Conservation (phyloP, 148 eudicot species). For the Rheum nobile region DNA sequence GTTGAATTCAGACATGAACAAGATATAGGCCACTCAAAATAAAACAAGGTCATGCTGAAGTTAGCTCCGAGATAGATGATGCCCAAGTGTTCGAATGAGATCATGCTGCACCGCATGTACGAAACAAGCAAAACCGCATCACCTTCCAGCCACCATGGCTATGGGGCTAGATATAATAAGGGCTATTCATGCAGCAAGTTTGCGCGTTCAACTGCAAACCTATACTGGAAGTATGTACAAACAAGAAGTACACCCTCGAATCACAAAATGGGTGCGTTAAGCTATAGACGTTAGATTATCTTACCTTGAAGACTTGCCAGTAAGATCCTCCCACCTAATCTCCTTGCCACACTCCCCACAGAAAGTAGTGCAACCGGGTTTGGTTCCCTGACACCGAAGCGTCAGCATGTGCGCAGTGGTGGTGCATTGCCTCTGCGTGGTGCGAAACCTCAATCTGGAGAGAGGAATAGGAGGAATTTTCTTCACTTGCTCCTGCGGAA, state of each 20-base stretch:
- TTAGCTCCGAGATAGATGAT: no score
- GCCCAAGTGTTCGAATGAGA: no score
- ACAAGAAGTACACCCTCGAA: neutral
- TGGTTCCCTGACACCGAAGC: constrained; percentile 57
- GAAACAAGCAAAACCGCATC: neutral
- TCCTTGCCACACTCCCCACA: constrained; percentile 86
- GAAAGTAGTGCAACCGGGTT: constrained; percentile 49
- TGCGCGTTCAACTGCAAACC: neutral
- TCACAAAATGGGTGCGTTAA: constrained; percentile 1
- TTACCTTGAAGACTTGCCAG: neutral
- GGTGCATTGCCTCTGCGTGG: constrained; percentile 49
- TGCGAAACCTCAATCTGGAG: constrained; percentile 26
- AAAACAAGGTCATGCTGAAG: no score
- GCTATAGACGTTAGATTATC: neutral
- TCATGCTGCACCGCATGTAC: neutral
- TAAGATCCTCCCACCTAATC: constrained; percentile 43
- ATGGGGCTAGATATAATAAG: neutral
- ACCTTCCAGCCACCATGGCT: neutral
- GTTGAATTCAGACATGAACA: no score
- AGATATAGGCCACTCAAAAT: no score
- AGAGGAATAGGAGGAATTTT: constrained; percentile 11
- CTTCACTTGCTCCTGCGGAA: constrained; percentile 9
- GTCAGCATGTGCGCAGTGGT: constrained; percentile 56
- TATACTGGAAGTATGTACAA: neutral
- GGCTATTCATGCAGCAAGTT: no score